Base-by-base conservation (phyloP, 2,329 filamentous ascomycete genomes). In the Dryadomyces quercivorus region DNA sequence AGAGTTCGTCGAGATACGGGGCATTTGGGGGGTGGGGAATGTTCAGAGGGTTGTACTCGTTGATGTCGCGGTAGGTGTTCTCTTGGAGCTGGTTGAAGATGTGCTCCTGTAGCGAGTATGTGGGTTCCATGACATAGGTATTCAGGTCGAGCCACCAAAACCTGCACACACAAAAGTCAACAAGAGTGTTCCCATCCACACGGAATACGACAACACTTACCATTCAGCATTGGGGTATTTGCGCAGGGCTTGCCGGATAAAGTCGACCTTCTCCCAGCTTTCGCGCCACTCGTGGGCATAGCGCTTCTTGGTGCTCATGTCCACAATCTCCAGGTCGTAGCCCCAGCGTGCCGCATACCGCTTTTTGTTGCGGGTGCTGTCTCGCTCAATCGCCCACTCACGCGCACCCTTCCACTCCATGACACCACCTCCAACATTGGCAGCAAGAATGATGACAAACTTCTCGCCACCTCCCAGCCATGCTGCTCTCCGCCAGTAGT, bases 111-210 rank as follows among this genome's bases (percentile, higher is more conserved):
- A 98, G 77, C 10, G 92, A 95, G 69, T 90, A 88, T 20, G 82
- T 84, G 3, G 90, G 89, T 66, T 98, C 93, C 93, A 98, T 98
- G 68, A 98, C 85, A 70, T 92, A 94, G 3, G 93, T 98, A 72
- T 95, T 95, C 43, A 97, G 80, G 68, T 98, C 93, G 56, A 98
- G 77, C 92, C 93, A 98, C 93, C 93, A 98, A 64, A 98, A 93
- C 91, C 91, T 95, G 65, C n/a, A 45, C 8, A 31, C 10, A 44
- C 10, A 5, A n/a, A 15, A 31, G 60, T 66, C 58, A 66, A 62
- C 15, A 40, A 45, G 12, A 26, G 51, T 43, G 12, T 18, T 5
- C 18, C 42, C 42, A 20, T 44, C 7, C 36, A 46, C 9, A n/a
- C 12, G 16, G 18, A 36, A 10, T 26, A 42, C n/a, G 21, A 13